A percentile compares a stretch with the other conserved stretches of the same genome.
phyloP scores from a whole-genome alignment of 225 moss, liverwort and hornwort species.

The Marchantia paleacea region DNA sequence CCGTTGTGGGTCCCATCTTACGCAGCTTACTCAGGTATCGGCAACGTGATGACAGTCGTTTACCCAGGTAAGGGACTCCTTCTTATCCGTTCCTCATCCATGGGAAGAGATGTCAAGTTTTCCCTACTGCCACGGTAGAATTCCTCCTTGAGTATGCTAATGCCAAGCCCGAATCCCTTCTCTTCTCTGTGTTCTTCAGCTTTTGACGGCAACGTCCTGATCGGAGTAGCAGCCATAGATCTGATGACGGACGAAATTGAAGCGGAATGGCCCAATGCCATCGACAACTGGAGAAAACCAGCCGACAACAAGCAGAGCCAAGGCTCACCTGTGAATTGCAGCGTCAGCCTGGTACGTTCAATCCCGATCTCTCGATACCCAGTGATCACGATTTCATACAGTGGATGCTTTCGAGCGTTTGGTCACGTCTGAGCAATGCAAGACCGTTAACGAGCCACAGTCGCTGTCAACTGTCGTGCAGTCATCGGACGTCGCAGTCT shows the following conservation, averaged over 20 bases:
- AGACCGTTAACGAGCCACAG: not conserved
- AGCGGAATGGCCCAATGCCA: not conserved
- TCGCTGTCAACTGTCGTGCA: not conserved
- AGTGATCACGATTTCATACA: not conserved
- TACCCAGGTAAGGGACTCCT: conserved; percentile 16
- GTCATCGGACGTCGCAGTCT: not conserved
- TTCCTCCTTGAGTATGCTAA: not conserved
- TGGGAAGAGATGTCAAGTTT: too few relatives aligned
- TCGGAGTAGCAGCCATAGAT: conserved; percentile 18
- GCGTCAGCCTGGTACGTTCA: not conserved
- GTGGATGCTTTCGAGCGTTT: not conserved
- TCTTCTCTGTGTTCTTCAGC: not conserved
- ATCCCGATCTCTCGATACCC: too few relatives aligned
- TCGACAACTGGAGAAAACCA: not conserved
- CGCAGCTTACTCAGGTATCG: not conserved
- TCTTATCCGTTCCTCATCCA: too few relatives aligned
- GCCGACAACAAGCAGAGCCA: too few relatives aligned
- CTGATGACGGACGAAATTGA: not conserved
- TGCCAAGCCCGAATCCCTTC: not conserved
- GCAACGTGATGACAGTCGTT: not conserved
- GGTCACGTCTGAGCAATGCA: not conserved
- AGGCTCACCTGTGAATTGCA: not conserved
- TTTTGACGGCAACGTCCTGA: conserved; percentile 11
- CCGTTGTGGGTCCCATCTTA: conserved; percentile 14
- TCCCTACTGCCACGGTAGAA: not conserved